Base-by-base conservation (phyloP, 2,329 filamentous ascomycete species). In the Dichotomopilus funicola region DNA sequence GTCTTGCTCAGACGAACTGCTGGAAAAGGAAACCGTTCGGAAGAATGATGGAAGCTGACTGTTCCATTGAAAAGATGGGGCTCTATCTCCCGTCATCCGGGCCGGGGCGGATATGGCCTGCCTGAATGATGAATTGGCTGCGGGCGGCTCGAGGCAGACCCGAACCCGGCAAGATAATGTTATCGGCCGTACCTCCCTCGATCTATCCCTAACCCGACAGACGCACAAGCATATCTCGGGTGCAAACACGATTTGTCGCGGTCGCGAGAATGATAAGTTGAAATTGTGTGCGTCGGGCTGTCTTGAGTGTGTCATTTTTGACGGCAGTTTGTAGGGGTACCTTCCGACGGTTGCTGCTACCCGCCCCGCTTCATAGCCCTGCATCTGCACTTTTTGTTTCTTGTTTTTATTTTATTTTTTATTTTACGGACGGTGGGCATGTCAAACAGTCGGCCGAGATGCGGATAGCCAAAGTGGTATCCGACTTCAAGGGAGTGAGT, bases 311-410 rank as follows among this genome's bases (percentile, higher is more conserved):
- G 44, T 27, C 34, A 40, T 31, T n/a, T 38, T 27, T 27, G 19
- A 27, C 50, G 51, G 55, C 35, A 51, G 55, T 42, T 47, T 53
- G 46, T 45, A 46, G 55, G 34, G 41, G 50, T 47, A 47, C 41
- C 46, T 53, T 53, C 41, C 46, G 49, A 44, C 19, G 35, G 43
- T 51, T 38, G 49, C 44, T 43, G 40, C 11, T 49, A 19, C 27
- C 37, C 37, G 36, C 13, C 5, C 11, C 6, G 31, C 31, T 41
- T n/a, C 10, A 10, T 31, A 7, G 12, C 42, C 8, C 13, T 27
- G 19, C 19, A 35, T 31, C 37, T 35, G 45, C 45, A 36, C 45
- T 27, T 27, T 27, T 27, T 27, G 19, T 27, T 27, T 27, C 19
- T 27, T 27, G 19, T 27, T 27, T 27, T 27, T 27, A 27, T 33